Evolutionary conservation across 2,329 filamentous ascomycete genomes (phyloP).

Genomic region (Pseudogymnoascus sp.): DNA sequence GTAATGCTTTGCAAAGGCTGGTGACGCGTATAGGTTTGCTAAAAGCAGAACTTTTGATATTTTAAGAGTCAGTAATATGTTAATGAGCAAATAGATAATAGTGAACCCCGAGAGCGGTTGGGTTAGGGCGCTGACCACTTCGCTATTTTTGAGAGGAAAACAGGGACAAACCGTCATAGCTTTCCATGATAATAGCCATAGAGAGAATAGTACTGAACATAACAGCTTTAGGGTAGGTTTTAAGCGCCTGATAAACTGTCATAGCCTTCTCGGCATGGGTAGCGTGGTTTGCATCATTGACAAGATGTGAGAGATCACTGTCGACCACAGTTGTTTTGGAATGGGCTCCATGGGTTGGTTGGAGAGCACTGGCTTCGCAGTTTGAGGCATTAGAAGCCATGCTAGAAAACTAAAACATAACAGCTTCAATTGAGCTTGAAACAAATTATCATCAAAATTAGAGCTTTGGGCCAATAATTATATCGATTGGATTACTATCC

Average conservation of each 20-base stretch:
- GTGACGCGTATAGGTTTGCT: neutral
- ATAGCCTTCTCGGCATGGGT: slow-evolving; percentile 11
- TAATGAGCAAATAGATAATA: slow-evolving; percentile 26
- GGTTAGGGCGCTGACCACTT: neutral
- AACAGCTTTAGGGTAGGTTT: neutral
- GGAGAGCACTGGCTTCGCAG: neutral
- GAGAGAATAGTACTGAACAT: slow-evolving; percentile 27
- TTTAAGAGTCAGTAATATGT: neutral
- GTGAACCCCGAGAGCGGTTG: slow-evolving; percentile 14
- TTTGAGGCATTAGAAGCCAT: neutral
- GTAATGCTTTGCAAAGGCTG: slow-evolving; percentile 15
- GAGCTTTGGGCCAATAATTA: neutral
- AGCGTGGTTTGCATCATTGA: neutral
- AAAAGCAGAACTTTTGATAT: neutral
- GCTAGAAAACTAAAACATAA: neutral
- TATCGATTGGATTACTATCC: neutral
- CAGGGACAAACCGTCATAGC: slow-evolving; percentile 28
- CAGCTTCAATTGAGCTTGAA: neutral
- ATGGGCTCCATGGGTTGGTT: neutral
- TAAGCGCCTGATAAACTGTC: neutral
- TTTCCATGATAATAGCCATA: slow-evolving; percentile 35
- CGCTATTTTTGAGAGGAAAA: neutral
- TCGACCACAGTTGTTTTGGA: neutral
- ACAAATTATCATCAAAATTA: neutral
- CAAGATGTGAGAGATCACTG: neutral